These are phyloP conservation scores for Nitzschia sp. DNA, from an alignment of 108 stramenopile species.

Conservation along the genomic window DNA sequence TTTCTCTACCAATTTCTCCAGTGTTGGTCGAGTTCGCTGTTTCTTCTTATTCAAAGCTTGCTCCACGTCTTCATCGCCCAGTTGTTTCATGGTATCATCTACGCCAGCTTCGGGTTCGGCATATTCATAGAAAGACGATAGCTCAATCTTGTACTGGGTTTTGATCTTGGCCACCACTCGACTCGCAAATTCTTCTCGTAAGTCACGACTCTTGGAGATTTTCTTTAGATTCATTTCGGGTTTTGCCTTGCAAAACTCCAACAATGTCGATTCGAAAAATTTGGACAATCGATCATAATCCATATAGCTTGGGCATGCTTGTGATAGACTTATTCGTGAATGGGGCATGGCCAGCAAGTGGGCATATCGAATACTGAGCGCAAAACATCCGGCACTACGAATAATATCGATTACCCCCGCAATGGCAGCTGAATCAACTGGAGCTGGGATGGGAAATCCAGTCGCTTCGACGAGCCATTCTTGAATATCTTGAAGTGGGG, in stretches of 20 bases:
- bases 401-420: slow-evolving; percentile 79
- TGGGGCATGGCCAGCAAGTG: slow-evolving; percentile 45
- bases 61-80: slow-evolving; percentile 14
- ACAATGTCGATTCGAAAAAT: slow-evolving; percentile 3
- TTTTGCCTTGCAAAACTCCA: slow-evolving; percentile 32
- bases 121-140: not conserved
- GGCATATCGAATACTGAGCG: slow-evolving; percentile 62
- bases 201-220: not conserved
- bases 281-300: slow-evolving; percentile 62
- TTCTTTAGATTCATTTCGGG: not conserved
- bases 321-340: slow-evolving; percentile 47
- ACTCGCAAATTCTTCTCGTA: not conserved
- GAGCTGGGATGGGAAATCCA: slow-evolving; percentile 49
- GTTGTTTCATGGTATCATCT: not conserved
- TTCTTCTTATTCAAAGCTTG: not conserved
- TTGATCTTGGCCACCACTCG: not conserved
- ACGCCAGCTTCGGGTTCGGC: not conserved
- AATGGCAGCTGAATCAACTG: slow-evolving; percentile 70
- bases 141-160: not conserved
- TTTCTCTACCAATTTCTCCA: not conserved
- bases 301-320: slow-evolving; percentile 50
- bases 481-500: slow-evolving; percentile 66
- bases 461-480: slow-evolving; percentile 61
- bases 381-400: slow-evolving; percentile 70
- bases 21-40: not conserved